Base-by-base conservation (phyloP, 768 basidiomycete species). In the Lyophyllum atratum region DNA sequence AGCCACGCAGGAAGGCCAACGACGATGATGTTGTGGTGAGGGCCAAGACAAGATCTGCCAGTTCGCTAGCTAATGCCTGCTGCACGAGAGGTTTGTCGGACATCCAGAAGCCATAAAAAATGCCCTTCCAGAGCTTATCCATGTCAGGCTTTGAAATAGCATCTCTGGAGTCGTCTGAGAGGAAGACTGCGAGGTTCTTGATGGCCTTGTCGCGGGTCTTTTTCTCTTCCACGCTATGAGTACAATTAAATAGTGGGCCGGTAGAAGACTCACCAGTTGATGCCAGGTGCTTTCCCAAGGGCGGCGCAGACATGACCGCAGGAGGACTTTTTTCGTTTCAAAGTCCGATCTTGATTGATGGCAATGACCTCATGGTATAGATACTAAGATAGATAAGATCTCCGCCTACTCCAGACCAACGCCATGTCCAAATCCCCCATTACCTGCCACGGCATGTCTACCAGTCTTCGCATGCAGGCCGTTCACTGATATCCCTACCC, bases 91-190 rank as follows among this genome's bases (percentile, higher is more conserved):
- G 95, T 69, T 98, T 99, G 74, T 99, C 96, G 10, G 95, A 98
- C 95, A 98, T 98, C 95, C 96, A 99, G 74, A 95, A 98, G 69
- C 96, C 95, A 72, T 96, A 99, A 71, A 96, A 99, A 49, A 98
- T 83, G 0, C 95, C 96, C 71, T 99, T 98, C 96, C 96, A 98
- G 28, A 98, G 71, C 72, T 95, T 96, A 59, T 85, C 82, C 86
- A 97, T 89, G 66, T 98, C 95, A 26, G 77, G 56, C 55, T 88
- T 84, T 15, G 89, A 74, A 28, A 96, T 72, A 22, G 71, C 79
- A 76, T 87, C 77, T 56, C 78, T 76, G 9, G 80, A 77, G 58
- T 81, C 77, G 63, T 85, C 81, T 1, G 93, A 93, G 28, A 98
- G 83, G 70, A 98, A 96, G 4, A 77, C 70, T 0, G 87, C 78